Conservation (phyloP, 148 eudicot genomes). For the Nyssa sinensis region DNA sequence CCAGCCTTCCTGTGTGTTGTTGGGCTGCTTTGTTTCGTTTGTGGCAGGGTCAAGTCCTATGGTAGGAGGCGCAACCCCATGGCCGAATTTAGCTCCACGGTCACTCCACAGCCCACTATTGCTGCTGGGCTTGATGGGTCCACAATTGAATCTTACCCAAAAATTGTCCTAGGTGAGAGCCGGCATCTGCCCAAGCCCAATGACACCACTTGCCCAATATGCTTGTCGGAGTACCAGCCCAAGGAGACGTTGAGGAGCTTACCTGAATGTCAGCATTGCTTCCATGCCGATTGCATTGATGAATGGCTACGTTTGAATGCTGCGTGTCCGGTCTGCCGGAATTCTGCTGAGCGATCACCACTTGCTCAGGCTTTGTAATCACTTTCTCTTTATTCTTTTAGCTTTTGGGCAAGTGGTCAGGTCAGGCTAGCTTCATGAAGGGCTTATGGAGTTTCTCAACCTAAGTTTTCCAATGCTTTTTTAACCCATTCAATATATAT, state of each 20-base stretch:
- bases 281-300: no score
- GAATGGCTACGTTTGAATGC: conserved; percentile 53
- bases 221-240: conserved; percentile 52
- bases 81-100: conserved; percentile 3
- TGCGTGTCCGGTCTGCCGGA: conserved; percentile 62
- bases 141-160: conserved; percentile 54
- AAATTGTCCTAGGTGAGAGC: conserved; percentile 53
- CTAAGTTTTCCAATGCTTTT: no score
- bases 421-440: no score
- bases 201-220: conserved; percentile 46
- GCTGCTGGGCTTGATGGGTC: conserved; percentile 35
- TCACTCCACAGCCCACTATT: conserved; percentile 11
- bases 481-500: no score
- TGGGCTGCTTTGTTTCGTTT: conserved; percentile 23
- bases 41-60: conserved; percentile 8
- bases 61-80: background rate
- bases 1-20: conserved; percentile 15
- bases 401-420: no score
- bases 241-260: conserved; percentile 48
- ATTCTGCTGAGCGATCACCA: conserved; percentile 19
- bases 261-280: conserved; percentile 55
- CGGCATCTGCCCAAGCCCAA: conserved; percentile 48
- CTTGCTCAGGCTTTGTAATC: no score
- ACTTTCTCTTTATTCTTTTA: no score
- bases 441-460: no score